Evolutionary conservation across 148 eudicot genomes (phyloP).

Genomic region (Suaeda aralocaspica): DNA sequence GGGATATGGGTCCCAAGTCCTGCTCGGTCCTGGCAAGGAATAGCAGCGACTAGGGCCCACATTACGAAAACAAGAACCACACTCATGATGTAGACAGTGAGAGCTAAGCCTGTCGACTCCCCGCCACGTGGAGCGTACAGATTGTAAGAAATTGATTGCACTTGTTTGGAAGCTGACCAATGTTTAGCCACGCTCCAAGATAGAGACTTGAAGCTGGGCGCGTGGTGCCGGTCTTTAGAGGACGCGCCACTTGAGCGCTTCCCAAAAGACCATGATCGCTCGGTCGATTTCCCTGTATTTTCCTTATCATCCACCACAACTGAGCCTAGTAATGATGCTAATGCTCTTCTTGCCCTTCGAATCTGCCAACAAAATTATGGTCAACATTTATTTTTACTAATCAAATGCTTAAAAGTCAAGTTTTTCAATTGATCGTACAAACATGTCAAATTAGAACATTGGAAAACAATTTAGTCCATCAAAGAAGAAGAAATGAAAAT

Average conservation of each 20-base stretch:
- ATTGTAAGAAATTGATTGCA: constrained; percentile 72
- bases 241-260: constrained; percentile 35
- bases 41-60: constrained; percentile 86
- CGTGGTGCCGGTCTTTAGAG: constrained; percentile 29
- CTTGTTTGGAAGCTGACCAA: constrained; percentile 88
- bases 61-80: constrained; percentile 58
- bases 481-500: not conserved
- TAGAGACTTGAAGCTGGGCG: constrained; percentile 51
- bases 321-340: constrained; percentile 51
- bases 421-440: too few species aligned
- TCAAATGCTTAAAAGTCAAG: not conserved
- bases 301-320: constrained; percentile 66
- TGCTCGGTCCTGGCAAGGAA: constrained; percentile 78
- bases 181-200: constrained; percentile 65
- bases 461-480: not conserved
- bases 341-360: constrained; percentile 62
- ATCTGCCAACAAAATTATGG: constrained; percentile 20
- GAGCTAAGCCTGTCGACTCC: constrained; percentile 55
- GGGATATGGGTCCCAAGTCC: constrained; percentile 67
- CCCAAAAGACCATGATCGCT: constrained; percentile 73
- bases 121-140: constrained; percentile 68
- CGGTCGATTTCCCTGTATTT: constrained; percentile 47
- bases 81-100: constrained; percentile 65
- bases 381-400: too few species aligned
- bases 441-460: not conserved